Base-by-base conservation (phyloP, 345 rosid species). In the Linum trigynum region DNA sequence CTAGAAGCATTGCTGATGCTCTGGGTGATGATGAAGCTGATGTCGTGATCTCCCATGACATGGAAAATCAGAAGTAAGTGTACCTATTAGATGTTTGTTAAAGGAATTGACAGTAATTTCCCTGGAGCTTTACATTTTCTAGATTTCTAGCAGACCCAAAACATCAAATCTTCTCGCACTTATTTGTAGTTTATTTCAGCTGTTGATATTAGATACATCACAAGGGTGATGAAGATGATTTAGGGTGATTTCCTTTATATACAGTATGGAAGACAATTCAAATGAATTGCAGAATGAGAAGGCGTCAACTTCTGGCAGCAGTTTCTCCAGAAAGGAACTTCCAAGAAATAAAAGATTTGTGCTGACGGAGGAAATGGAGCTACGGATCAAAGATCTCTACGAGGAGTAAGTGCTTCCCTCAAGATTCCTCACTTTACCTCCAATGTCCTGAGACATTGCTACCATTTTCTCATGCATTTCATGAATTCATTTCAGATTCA, bases 11-110 rank as follows among this genome's bases (percentile, higher is more conserved):
- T 77, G 96, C 96, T 59, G 97, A 94, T 81, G 96, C 99, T 45
- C 76, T 94, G 76, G 99, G 99, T 61, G 99, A 94, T 55, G 99
- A 94, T 74, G 99, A 94, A 78, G 96, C 92, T 74, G 97, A 92
- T 82, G 96, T 90, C 61, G 81, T 84, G 68, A 78, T 90, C 72
- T 66, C 88, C 65, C 87, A 85, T 83, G 83, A 82, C 39, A 70
- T 71, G 36, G 80, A 74, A 58, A 38, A 69, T 77, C 83, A 76
- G 61, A 79, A 73, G 96, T 60, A 14, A 58, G 72, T 82, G 78
- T 48, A 48, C 45, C 45, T 41, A 4, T 4, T 41, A 4, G 45
- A 41, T 41, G 45, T 4, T 41, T 41, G 32, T 23, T 23, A 23
- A 41, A 41, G 45, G 45, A 4, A 41, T 41, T 41, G 6, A 11